Percentiles rank a stretch among this genome's conserved stretches.
These are phyloP conservation scores for Ceratobasidium sp. DNA, from an alignment of 1,284 basidiomycete genomes.

Conservation along the genomic window DNA sequence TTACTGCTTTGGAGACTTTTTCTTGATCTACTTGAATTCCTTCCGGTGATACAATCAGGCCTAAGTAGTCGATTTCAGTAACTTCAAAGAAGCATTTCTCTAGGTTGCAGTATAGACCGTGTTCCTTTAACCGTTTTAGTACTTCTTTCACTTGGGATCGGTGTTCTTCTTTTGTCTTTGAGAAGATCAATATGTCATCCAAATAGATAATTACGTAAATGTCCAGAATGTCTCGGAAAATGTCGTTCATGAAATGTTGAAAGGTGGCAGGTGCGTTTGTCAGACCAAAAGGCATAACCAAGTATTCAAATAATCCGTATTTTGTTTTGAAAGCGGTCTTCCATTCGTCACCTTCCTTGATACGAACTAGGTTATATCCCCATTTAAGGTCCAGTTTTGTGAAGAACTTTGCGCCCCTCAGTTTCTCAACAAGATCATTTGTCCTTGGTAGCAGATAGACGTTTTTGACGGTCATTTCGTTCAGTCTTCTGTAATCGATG, in stretches of 20 bases:
- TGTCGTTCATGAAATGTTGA: conserved; percentile 49
- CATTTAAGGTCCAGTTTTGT: conserved; percentile 52
- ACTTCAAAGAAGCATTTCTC: conserved; percentile 46
- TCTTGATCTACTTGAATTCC: conserved; percentile 56
- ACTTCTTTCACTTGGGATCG: conserved; percentile 27
- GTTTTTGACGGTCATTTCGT: conserved; percentile 29
- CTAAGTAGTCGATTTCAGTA: conserved; percentile 48
- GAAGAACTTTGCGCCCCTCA: conserved; percentile 48
- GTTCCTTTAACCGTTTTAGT: neutral
- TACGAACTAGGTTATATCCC: conserved; percentile 52
- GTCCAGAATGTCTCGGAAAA: conserved; percentile 35
- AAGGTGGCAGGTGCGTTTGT: conserved; percentile 53
- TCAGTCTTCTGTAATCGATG: conserved; percentile 58
- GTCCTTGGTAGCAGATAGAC: conserved; percentile 48
- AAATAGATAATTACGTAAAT: conserved; percentile 37
- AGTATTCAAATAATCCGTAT: conserved; percentile 55
- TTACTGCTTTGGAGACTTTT: conserved; percentile 56
- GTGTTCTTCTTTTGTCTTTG: conserved; percentile 4
- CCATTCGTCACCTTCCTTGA: conserved; percentile 51
- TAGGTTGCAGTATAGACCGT: conserved; percentile 1
- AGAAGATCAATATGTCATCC: conserved; percentile 42
- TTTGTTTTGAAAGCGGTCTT: conserved; percentile 55
- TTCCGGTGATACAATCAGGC: conserved; percentile 51
- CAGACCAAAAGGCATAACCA: conserved; percentile 53
- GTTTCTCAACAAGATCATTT: conserved; percentile 48